Evolutionary conservation across 106 monocot species (phyloP).

Genomic region (Vanilla planifolia): DNA sequence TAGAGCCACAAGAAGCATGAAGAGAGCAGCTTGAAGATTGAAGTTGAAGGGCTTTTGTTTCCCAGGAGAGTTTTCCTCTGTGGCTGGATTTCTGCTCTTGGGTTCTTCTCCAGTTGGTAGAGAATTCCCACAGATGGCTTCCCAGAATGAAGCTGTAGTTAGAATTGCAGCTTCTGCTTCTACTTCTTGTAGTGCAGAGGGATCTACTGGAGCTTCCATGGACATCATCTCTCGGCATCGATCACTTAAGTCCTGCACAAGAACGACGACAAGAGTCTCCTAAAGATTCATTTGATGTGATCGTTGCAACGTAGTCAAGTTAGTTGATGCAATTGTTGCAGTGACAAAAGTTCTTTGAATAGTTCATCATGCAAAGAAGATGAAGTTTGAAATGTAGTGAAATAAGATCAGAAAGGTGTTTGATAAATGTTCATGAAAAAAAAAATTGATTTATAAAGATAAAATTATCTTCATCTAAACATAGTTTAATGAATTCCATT

Average conservation of each 20-base stretch:
- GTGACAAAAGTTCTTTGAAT: too few species aligned
- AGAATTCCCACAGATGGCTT: constrained; percentile 23
- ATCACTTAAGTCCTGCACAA: constrained; percentile 68
- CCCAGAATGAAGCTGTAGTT: constrained; percentile 55
- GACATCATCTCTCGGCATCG: constrained; percentile 80
- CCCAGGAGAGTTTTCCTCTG: neutral
- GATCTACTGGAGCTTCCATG: constrained; percentile 39
- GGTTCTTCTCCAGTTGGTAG: neutral
- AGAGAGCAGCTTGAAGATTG: constrained; percentile 16
- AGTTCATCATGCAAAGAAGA: too few species aligned
- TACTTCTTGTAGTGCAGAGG: constrained; percentile 29
- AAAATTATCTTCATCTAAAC: too few species aligned
- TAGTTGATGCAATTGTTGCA: too few species aligned
- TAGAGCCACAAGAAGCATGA: constrained; percentile 29
- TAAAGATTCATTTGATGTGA: neutral
- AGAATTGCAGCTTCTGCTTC: constrained; percentile 29
- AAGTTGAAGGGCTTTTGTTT: constrained; percentile 14
- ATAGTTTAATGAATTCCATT: too few species aligned
- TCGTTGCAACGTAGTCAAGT: too few species aligned
- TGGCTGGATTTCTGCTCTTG: neutral
- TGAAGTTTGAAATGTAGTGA: too few species aligned
- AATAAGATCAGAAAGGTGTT: too few species aligned
- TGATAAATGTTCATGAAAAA: too few species aligned
- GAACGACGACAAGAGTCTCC: neutral
- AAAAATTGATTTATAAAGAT: too few species aligned